Evolutionary conservation across 352 stramenopile species (phyloP).

Genomic region (Pythium dissimile): DNA sequence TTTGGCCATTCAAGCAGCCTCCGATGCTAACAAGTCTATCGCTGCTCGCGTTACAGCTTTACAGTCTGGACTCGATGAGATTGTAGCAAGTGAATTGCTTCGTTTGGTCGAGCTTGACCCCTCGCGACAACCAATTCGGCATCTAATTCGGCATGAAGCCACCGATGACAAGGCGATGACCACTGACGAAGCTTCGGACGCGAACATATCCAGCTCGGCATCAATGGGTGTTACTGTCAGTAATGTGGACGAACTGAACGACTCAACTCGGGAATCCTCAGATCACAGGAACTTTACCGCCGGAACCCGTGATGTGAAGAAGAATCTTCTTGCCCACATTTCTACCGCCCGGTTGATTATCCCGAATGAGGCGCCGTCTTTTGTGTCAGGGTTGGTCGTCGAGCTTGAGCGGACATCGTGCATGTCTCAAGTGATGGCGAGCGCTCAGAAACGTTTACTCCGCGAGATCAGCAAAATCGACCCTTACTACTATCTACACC

Average conservation of each 20-base stretch:
- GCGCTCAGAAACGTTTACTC: constrained; percentile 53
- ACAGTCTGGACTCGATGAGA: background rate
- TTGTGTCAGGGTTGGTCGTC: constrained; percentile 30
- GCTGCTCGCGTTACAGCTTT: constrained; percentile 2
- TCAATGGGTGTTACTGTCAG: no score
- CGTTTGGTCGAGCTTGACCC: background rate
- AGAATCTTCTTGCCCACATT: no score
- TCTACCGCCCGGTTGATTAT: background rate
- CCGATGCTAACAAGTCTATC: background rate
- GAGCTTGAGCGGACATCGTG: constrained; percentile 38
- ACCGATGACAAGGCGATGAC: no score
- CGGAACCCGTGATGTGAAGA: no score
- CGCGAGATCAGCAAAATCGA: constrained; percentile 65
- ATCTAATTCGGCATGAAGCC: no score
- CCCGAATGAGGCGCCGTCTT: constrained; percentile 9
- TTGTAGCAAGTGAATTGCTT: background rate
- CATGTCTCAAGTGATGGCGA: constrained; percentile 64
- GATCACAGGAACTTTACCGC: no score
- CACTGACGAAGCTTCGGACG: no score
- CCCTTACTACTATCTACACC: constrained; percentile 69
- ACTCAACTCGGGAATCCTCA: no score
- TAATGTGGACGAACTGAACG: no score
- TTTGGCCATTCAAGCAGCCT: background rate
- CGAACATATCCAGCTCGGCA: no score
- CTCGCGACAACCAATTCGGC: background rate